These are phyloP conservation scores for Senna siamea DNA, from an alignment of 306 rosid species.

Conservation along the genomic window DNA sequence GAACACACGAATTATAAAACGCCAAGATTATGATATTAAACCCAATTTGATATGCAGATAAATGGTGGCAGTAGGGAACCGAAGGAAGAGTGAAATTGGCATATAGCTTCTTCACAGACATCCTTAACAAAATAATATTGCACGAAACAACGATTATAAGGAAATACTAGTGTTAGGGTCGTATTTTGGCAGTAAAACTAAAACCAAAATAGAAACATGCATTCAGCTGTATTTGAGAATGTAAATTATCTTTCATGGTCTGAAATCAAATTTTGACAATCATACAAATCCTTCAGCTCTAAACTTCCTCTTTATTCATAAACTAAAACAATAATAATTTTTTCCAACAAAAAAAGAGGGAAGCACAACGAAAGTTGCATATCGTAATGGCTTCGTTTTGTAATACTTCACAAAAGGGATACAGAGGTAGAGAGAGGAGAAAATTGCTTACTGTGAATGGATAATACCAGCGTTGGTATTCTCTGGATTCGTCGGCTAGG, in stretches of 20 bases:
- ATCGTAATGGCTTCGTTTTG: background rate
- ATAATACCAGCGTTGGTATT: no score
- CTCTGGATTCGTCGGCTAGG: background rate
- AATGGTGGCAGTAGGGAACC: background rate
- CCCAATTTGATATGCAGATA: background rate
- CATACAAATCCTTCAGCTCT: background rate
- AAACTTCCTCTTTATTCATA: background rate
- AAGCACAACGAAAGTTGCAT: background rate
- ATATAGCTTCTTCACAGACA: background rate
- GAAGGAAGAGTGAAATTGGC: background rate
- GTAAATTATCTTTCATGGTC: background rate
- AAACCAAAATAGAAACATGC: background rate
- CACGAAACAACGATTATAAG: background rate
- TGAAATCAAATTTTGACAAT: background rate
- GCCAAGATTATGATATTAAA: background rate
- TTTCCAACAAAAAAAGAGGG: background rate
- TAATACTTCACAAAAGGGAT: background rate
- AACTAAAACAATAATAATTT: background rate
- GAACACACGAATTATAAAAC: background rate
- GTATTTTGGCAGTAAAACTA: background rate
- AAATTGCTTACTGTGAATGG: background rate
- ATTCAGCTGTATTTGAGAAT: background rate
- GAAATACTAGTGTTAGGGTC: background rate
- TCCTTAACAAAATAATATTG: background rate
- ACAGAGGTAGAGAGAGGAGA: background rate